Evolutionary conservation across 768 basidiomycete genomes (phyloP), one percentile per base, ranked within the genome.

Genomic region (Podaxis sp.): DNA sequence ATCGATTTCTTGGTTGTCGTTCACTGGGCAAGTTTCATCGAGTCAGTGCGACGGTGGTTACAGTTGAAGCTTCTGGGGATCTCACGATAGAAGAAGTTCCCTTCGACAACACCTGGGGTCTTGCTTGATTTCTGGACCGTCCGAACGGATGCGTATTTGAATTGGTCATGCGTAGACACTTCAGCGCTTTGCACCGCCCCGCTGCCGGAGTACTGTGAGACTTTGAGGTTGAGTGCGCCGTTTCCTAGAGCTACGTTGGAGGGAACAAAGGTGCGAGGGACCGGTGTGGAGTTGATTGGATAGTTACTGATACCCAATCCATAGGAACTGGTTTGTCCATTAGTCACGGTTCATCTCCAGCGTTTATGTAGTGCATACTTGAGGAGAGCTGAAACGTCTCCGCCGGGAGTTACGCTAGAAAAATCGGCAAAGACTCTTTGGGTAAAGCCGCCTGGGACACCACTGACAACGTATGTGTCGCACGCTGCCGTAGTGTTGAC

Each of bases 51-150:
- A 49, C 19, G 38, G 27, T 33, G 24, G 15, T 24, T 12, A 22
- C 1, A 33, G 1, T 9, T 33, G 33, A 33, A 51, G 25, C 49
- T n/a, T 33, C 24, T 13, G 38, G 25, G 25, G 17, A 33, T 61
- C 73, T 59, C 61, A 74, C 75, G 60, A 59, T 76, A 77, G 64
- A 74, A 73, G 55, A 77, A 76, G 63, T 74, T 75, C 38, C 76
- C 76, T 46, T 76, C 75, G 17, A 73, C 71, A 29, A 76, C 70
- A 17, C 75, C 76, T 37, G 67, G 73, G 4, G 69, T 68, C 11
- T 65, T 64, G 63, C 75, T 76, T 38, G 75, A 76, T 61, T 76
- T 76, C 41, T 70, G 64, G 29, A 74, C 70, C 24, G 74, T 75
- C 24, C 76, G 64, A 15, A 77, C 74, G 12, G 76, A 77, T 4